Conservation (phyloP, 1,139 yeast species). For the Maudiozyma humilis region DNA sequence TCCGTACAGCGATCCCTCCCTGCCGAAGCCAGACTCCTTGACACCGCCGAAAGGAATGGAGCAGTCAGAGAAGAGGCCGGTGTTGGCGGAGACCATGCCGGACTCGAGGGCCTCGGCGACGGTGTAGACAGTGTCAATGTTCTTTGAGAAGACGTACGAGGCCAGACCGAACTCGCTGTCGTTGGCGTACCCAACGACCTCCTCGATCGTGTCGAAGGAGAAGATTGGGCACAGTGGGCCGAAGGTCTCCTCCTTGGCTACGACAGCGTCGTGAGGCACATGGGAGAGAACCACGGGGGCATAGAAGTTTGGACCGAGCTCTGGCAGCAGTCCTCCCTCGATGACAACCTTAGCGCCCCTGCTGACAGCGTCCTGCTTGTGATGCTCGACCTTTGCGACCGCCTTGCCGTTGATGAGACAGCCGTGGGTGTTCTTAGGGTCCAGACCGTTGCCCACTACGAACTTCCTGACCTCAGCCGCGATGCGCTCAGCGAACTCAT, state of each 20-base stretch:
- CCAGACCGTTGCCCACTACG: slow-evolving; percentile 69
- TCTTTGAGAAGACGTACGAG: slow-evolving; percentile 67
- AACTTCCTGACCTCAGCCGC: slow-evolving; percentile 47
- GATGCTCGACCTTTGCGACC: slow-evolving; percentile 58
- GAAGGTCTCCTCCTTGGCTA: slow-evolving; percentile 72
- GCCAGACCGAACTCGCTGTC: slow-evolving; percentile 66
- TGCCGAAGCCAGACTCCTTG: slow-evolving; percentile 72
- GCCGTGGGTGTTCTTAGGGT: slow-evolving; percentile 63
- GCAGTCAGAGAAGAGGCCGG: slow-evolving; percentile 64
- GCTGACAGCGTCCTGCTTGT: slow-evolving; percentile 62
- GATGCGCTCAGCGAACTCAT: slow-evolving; percentile 45
- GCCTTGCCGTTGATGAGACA: slow-evolving; percentile 68
- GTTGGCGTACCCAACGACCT: slow-evolving; percentile 64
- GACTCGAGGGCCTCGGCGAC: slow-evolving; percentile 63
- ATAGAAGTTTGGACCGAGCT: slow-evolving; percentile 69
- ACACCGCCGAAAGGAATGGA: slow-evolving; percentile 77
- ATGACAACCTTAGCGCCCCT: slow-evolving; percentile 62
- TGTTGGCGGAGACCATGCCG: slow-evolving; percentile 80
- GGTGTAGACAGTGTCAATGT: slow-evolving; percentile 52
- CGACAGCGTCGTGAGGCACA: slow-evolving; percentile 55
- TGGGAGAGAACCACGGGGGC: slow-evolving; percentile 65
- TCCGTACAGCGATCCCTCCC: slow-evolving; percentile 74
- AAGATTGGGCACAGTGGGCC: slow-evolving; percentile 84
- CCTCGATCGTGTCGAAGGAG: slow-evolving; percentile 55
- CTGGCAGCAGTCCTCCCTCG: slow-evolving; percentile 58